Conservation (phyloP, 306 rosid genomes). For the Pterocarpus macrocarpus region DNA sequence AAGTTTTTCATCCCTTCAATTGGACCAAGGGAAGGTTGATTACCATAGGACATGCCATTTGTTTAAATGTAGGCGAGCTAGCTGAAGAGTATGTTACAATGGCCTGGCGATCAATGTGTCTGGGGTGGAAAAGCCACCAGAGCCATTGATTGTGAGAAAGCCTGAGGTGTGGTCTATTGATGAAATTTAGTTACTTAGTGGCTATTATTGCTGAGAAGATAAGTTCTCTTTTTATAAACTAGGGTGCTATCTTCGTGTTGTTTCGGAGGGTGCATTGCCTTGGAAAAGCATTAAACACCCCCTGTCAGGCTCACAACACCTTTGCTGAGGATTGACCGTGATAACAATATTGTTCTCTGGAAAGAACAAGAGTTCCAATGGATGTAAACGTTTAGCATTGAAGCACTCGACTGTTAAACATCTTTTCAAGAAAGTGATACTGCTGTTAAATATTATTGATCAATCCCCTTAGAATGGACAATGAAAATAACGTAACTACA, state of each 20-base stretch:
- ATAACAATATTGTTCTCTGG: neutral
- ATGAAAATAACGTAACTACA: neutral
- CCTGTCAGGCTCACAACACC: neutral
- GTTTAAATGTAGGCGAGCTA: conserved; percentile 60
- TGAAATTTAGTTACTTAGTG: conserved; percentile 54
- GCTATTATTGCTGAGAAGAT: conserved; percentile 61
- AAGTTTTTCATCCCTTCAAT: neutral
- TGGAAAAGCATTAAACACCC: conserved; percentile 3
- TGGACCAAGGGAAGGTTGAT: conserved; percentile 48
- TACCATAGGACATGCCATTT: conserved; percentile 70
- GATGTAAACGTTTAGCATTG: neutral
- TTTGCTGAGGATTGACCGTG: neutral
- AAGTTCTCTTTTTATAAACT: conserved; percentile 46
- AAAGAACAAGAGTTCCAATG: neutral
- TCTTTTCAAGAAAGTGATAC: neutral
- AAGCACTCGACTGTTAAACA: neutral
- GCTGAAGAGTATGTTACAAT: conserved; percentile 69
- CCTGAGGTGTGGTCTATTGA: conserved; percentile 79
- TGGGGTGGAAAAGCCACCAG: conserved; percentile 68
- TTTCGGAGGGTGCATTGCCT: neutral
- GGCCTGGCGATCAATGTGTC: conserved; percentile 69
- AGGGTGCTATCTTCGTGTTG: neutral
- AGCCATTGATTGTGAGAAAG: conserved; percentile 74
- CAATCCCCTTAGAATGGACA: neutral
- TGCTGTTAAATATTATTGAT: neutral